Conservation (phyloP, 2,329 filamentous ascomycete genomes). For the Exophiala calicioides region DNA sequence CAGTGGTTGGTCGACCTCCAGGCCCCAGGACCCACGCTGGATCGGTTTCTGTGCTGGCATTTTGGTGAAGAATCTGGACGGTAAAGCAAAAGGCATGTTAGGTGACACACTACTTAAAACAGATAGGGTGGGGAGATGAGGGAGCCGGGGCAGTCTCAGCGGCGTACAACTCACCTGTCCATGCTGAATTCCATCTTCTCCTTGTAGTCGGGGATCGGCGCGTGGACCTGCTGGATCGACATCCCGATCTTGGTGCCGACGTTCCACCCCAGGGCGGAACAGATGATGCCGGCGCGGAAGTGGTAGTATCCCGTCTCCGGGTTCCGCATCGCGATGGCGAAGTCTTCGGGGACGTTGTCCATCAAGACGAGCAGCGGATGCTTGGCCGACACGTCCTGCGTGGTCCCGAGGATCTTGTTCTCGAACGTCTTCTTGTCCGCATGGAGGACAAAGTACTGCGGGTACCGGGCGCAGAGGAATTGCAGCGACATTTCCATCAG, state of each 20-base stretch:
- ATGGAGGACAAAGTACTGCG: constrained; percentile 68
- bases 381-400: constrained; percentile 61
- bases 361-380: constrained; percentile 71
- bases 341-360: constrained; percentile 81
- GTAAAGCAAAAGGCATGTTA: too few species aligned
- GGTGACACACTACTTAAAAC: too few species aligned
- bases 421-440: constrained; percentile 58
- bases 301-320: constrained; percentile 70
- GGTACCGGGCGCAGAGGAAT: constrained; percentile 76
- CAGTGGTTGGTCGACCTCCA: constrained; percentile 73
- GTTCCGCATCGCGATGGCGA: constrained; percentile 72
- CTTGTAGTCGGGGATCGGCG: constrained; percentile 76
- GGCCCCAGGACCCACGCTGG: constrained; percentile 80
- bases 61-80: constrained; percentile 80
- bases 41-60: constrained; percentile 74
- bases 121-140: too few species aligned
- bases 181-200: constrained; percentile 87
- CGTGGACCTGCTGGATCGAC: constrained; percentile 70
- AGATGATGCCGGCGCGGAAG: constrained; percentile 75
- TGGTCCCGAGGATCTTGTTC: constrained; percentile 67
- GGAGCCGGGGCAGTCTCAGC: too few species aligned
- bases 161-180: constrained; percentile 69
- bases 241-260: constrained; percentile 71
- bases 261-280: constrained; percentile 79
- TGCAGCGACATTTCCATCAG: constrained; percentile 84